Evolutionary conservation across 2,329 filamentous ascomycete species (phyloP).

Genomic region (Cordyceps tenuipes): DNA sequence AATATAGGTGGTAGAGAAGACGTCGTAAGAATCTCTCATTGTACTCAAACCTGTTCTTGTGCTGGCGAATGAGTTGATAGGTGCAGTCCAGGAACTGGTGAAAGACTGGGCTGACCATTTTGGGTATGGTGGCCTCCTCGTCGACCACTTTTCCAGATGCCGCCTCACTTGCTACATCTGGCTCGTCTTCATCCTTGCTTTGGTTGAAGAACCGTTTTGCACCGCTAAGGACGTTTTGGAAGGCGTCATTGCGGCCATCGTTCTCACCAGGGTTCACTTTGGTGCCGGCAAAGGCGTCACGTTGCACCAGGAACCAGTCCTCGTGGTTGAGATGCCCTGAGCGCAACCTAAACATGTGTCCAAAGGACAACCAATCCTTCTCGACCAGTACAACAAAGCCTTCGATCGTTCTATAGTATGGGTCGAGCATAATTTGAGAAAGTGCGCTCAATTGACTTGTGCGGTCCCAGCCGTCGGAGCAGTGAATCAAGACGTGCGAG

Average conservation of each 20-base stretch:
- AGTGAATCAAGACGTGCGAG: constrained; percentile 93
- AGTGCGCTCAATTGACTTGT: constrained; percentile 90
- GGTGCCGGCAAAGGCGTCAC: constrained; percentile 62
- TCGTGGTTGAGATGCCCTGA: constrained; percentile 81
- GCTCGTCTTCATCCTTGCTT: constrained; percentile 52
- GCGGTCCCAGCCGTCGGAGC: constrained; percentile 96
- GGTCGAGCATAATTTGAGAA: constrained; percentile 87
- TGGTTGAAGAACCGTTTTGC: constrained; percentile 86
- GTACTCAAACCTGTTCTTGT: constrained; percentile 87
- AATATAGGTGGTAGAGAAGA: constrained; percentile 87
- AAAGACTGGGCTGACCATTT: constrained; percentile 91
- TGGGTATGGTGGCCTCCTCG: constrained; percentile 68
- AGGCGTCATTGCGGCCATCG: constrained; percentile 59
- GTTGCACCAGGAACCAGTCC: constrained; percentile 88
- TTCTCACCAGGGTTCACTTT: constrained; percentile 54
- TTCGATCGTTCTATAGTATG: constrained; percentile 87
- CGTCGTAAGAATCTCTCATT: constrained; percentile 89
- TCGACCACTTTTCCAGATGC: constrained; percentile 34
- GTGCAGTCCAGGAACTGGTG: constrained; percentile 95
- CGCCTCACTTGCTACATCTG: constrained; percentile 40
- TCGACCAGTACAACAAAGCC: constrained; percentile 92
- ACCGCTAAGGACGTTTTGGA: constrained; percentile 81
- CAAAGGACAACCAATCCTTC: constrained; percentile 97
- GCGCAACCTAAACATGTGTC: constrained; percentile 94
- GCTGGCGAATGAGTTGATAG: constrained; percentile 79